Percentiles rank a stretch among this genome's conserved stretches.
phyloP scores from a whole-genome alignment of 2,329 filamentous ascomycete species.

The Cordyceps javanica region DNA sequence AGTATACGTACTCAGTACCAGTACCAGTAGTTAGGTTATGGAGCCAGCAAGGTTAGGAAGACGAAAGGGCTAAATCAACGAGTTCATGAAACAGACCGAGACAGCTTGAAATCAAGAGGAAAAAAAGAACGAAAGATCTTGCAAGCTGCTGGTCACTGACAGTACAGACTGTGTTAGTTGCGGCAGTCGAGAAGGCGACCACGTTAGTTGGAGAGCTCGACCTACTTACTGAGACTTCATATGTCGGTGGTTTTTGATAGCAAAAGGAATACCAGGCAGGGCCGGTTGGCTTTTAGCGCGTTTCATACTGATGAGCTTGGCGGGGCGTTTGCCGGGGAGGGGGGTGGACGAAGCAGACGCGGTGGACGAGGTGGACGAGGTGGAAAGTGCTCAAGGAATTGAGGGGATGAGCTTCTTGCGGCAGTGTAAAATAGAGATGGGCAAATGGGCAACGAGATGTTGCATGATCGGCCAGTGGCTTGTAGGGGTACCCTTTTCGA shows the following conservation, averaged over 20 bases:
- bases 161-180: no score
- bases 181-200: no score
- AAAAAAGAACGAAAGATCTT: no score
- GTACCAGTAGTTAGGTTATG: neutral
- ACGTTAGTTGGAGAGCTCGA: no score
- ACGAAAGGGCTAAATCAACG: no score
- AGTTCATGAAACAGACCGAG: no score
- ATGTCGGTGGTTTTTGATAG: neutral
- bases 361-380: no score
- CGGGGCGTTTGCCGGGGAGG: neutral
- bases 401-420: neutral
- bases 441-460: neutral
- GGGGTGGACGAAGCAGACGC: neutral
- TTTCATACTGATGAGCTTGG: conserved; percentile 3
- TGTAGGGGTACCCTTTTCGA: neutral
- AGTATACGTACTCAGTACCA: neutral
- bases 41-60: neutral
- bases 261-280: neutral
- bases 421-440: neutral
- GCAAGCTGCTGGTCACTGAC: no score
- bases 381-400: neutral
- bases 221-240: no score
- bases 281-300: conserved; percentile 3
- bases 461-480: neutral
- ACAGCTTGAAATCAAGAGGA: no score